A percentile compares a stretch with the other conserved stretches of the same genome.
These are phyloP conservation scores for Neopestalotiopsis rosae DNA, from an alignment of 2,329 filamentous ascomycete species.

Conservation along the genomic window DNA sequence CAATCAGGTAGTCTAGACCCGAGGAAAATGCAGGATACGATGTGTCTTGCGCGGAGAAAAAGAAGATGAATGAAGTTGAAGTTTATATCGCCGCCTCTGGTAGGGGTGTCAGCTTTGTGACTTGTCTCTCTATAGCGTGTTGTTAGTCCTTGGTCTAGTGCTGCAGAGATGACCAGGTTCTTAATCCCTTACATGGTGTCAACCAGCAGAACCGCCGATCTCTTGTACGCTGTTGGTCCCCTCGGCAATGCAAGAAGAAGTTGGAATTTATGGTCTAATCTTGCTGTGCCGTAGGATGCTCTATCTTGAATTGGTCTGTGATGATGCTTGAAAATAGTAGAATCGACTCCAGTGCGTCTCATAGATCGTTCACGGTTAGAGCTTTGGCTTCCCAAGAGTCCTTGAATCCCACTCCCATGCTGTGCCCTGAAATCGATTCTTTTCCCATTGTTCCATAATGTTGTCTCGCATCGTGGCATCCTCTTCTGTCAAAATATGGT, in stretches of 20 bases:
- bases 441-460: neutral
- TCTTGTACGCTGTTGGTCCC: too few relatives aligned
- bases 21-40: too few relatives aligned
- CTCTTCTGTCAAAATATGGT: neutral
- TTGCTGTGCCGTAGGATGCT: neutral
- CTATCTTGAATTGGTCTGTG: neutral
- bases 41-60: too few relatives aligned
- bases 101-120: neutral
- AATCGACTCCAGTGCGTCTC: neutral
- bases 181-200: neutral
- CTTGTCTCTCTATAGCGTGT: neutral
- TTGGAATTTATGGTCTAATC: neutral
- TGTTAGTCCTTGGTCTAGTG: neutral
- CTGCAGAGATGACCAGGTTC: neutral
- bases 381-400: neutral
- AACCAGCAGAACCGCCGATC: neutral
- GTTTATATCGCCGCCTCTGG: neutral
- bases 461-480: neutral
- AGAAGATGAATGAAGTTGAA: too few relatives aligned
- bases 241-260: neutral
- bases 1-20: too few relatives aligned
- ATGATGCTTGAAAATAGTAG: neutral
- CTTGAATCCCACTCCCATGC: constrained; percentile 10
- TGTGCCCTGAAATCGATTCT: neutral
- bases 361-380: neutral